A percentile compares a stretch with the other conserved stretches of the same genome.
Evolutionary conservation across 805 yeast genomes (phyloP).

Genomic region (Zygotorulaspora chibaensis): DNA sequence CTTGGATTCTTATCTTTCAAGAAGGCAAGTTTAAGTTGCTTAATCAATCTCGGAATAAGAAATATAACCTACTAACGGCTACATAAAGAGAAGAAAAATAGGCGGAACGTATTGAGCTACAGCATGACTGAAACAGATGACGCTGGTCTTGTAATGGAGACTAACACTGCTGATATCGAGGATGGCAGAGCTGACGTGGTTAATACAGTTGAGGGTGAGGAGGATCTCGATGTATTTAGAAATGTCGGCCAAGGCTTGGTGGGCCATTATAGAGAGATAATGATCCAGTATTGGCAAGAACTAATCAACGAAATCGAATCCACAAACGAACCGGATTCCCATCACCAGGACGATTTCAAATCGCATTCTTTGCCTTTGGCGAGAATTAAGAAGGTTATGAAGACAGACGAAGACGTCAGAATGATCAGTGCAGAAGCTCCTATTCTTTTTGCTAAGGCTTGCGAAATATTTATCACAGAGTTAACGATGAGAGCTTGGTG

Average conservation of each 20-base stretch:
- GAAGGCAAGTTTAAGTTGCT: neutral
- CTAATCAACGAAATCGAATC: constrained; percentile 71
- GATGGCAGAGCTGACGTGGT: constrained; percentile 8
- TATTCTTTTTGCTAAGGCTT: constrained; percentile 92
- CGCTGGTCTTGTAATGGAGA: neutral
- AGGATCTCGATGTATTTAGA: constrained; percentile 55
- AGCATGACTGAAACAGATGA: constrained; percentile 9
- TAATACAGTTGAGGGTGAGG: constrained; percentile 20
- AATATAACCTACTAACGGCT: neutral
- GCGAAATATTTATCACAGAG: constrained; percentile 95
- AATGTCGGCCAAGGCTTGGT: constrained; percentile 91
- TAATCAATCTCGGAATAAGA: constrained; percentile 1
- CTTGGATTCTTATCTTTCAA: neutral
- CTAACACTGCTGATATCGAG: neutral
- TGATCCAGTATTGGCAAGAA: constrained; percentile 98
- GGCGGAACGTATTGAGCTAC: neutral
- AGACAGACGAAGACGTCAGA: constrained; percentile 92
- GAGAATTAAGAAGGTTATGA: constrained; percentile 95
- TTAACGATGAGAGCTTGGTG: constrained; percentile 99
- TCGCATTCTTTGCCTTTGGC: constrained; percentile 94
- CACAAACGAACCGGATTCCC: constrained; percentile 50
- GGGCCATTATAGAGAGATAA: constrained; percentile 76
- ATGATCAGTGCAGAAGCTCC: constrained; percentile 99
- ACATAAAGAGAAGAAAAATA: neutral
- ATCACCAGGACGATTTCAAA: constrained; percentile 80